Evolutionary conservation across 1,139 yeast genomes (phyloP), one percentile per base, ranked within the genome.

Genomic region (Scheffersomyces titani): DNA sequence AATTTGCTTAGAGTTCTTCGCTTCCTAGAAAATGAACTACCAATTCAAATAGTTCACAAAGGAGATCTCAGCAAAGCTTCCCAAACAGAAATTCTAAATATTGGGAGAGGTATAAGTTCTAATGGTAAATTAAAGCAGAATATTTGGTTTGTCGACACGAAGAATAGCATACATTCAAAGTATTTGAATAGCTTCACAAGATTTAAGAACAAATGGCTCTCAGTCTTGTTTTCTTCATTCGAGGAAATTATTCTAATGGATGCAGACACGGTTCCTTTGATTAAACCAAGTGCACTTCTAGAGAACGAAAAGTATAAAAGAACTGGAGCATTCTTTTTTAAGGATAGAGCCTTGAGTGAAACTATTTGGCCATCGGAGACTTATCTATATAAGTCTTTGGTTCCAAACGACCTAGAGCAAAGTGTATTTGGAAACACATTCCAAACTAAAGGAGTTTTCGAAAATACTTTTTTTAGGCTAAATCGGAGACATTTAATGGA

Each of bases 1-100:
- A 61, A 74, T 40, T 64, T 78, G 40, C 63, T 78, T 47, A 68
- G 68, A 40, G 59, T 74, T 16, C 65, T 78, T 51, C 61, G 79
- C 18, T 66, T 69, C 13, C 64, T 74, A 21, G 64, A 66, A 22
- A 78, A 76, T 58, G 57, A 58, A 13, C 65, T 74, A 22, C 82
- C 83, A 0, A 72, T 78, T 47, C 75, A 79, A 63, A 66, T 80
- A 51, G 67, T 78, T 2, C 70, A 70, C 65, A 47, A 56, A 13
- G 50, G 50, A 16, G 47, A 47, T 9, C 49, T 60, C 21, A 22
- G 47, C 3, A 46, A 18, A 2, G 20, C 11, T 3, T 19, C 51
- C 0, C 36, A 58, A 5, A 30, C 24, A 2, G 44, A 21, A 2
- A 51, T 52, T 22, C 55, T 53, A 16, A 24, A 19, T 5, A 54